These are phyloP conservation scores for Eimeria mitis DNA, from an alignment of 169 alveolate species.

Conservation along the genomic window DNA sequence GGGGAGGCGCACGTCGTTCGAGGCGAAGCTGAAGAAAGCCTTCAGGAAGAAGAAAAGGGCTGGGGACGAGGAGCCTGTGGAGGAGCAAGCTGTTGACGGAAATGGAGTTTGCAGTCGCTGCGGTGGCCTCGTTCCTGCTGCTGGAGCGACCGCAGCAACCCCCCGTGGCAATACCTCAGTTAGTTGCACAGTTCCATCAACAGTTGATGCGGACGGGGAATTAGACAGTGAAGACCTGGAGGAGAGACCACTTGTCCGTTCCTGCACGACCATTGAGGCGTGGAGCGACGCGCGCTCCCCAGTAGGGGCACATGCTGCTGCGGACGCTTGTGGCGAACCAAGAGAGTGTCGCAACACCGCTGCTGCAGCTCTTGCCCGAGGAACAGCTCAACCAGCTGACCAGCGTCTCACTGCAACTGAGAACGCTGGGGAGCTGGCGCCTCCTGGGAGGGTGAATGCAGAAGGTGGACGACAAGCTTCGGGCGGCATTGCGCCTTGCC, in stretches of 20 bases:
- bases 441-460: not conserved
- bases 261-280: conserved; percentile 58
- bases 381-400: not conserved
- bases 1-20: conserved; percentile 54
- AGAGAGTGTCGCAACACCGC: not conserved
- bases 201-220: conserved; percentile 20
- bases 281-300: conserved; percentile 31
- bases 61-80: conserved; percentile 41
- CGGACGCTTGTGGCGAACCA: not conserved
- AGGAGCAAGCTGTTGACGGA: conserved; percentile 48
- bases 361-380: not conserved
- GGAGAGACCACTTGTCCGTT: conserved; percentile 40
- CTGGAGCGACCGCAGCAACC: not conserved
- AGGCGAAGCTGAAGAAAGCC: conserved; percentile 62
- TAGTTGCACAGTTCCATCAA: conserved; percentile 11
- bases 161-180: not conserved
- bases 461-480: not conserved
- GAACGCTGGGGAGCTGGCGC: not conserved
- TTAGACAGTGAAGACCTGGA: conserved; percentile 28
- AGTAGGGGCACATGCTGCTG: conserved; percentile 10
- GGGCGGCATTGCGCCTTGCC: not conserved
- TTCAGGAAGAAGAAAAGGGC: conserved; percentile 25
- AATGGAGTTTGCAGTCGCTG: conserved; percentile 33
- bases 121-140: conserved; percentile 20
- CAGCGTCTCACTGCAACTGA: not conserved